Conservation (phyloP, 192 early-diverging fungal species). For the Umbelopsis ramanniana region DNA sequence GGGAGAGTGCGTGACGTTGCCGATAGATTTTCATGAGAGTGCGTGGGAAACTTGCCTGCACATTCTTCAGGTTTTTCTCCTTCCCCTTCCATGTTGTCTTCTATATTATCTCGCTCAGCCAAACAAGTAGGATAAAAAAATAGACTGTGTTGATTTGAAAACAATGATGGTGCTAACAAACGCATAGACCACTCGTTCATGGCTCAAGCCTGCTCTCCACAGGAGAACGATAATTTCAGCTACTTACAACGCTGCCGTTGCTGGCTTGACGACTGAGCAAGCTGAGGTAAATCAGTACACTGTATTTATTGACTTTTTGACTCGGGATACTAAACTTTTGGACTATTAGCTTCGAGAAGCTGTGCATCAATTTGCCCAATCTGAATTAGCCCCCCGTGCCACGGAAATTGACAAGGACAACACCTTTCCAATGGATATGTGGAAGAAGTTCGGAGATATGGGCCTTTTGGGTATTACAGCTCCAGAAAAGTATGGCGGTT, state of each 20-base stretch:
- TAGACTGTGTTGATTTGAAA: not conserved
- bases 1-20: conserved; percentile 3
- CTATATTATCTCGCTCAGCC: conserved; percentile 9
- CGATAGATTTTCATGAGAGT: not conserved
- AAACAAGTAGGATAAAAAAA: not conserved
- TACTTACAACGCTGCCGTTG: conserved; percentile 76
- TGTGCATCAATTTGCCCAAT: conserved; percentile 76
- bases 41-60: conserved; percentile 10
- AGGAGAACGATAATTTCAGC: conserved; percentile 4
- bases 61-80: conserved; percentile 4
- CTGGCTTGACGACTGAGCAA: conserved; percentile 77
- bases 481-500: conserved; percentile 85
- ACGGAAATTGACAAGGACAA: conserved; percentile 83
- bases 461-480: conserved; percentile 92
- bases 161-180: no score
- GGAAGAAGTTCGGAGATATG: conserved; percentile 97
- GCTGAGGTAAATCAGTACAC: conserved; percentile 47
- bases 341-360: conserved; percentile 66
- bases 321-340: not conserved
- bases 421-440: conserved; percentile 94
- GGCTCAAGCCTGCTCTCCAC: conserved; percentile 4
- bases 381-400: conserved; percentile 84
- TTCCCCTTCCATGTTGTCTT: not conserved
- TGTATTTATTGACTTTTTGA: no score
- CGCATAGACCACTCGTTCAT: not conserved